Evolutionary conservation across 495 filamentous ascomycete species (phyloP).

Genomic region (Extremus antarcticus): DNA sequence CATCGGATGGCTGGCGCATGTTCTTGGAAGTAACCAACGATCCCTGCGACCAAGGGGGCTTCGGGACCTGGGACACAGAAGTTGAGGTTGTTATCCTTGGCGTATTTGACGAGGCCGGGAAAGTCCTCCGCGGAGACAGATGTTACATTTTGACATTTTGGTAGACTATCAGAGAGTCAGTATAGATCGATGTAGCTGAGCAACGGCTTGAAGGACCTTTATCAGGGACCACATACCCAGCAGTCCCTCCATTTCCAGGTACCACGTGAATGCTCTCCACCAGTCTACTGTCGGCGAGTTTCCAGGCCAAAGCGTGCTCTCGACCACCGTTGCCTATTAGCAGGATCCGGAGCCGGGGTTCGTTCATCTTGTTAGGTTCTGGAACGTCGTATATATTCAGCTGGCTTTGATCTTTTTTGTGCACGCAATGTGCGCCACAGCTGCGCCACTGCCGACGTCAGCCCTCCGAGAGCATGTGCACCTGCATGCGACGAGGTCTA

Average conservation of each 20-base stretch:
- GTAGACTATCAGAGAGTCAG: constrained; percentile 29
- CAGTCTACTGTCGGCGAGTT: constrained; percentile 66
- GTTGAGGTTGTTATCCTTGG: constrained; percentile 62
- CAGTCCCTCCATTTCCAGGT: constrained; percentile 87
- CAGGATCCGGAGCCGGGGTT: constrained; percentile 41
- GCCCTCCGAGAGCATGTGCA: too few relatives aligned
- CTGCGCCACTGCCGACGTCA: too few relatives aligned
- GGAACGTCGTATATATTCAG: too few relatives aligned
- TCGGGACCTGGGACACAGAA: constrained; percentile 87
- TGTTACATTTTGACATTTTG: constrained; percentile 63
- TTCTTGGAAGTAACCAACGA: constrained; percentile 63
- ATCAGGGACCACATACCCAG: constrained; percentile 27
- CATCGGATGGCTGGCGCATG: constrained; percentile 52
- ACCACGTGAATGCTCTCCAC: constrained; percentile 56
- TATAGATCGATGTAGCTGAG: too few relatives aligned
- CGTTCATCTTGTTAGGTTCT: not conserved
- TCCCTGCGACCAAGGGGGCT: constrained; percentile 84
- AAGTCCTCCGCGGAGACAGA: constrained; percentile 62
- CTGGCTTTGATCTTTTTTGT: too few relatives aligned
- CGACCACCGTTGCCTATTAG: constrained; percentile 87
- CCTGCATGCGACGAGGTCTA: too few relatives aligned
- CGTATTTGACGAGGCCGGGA: constrained; percentile 61
- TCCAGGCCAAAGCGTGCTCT: constrained; percentile 94
- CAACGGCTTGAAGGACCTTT: not conserved
- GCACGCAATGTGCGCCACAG: too few relatives aligned